Evolutionary conservation across 257 asterid genomes (phyloP).

Genomic region (Jacaranda mimosifolia): DNA sequence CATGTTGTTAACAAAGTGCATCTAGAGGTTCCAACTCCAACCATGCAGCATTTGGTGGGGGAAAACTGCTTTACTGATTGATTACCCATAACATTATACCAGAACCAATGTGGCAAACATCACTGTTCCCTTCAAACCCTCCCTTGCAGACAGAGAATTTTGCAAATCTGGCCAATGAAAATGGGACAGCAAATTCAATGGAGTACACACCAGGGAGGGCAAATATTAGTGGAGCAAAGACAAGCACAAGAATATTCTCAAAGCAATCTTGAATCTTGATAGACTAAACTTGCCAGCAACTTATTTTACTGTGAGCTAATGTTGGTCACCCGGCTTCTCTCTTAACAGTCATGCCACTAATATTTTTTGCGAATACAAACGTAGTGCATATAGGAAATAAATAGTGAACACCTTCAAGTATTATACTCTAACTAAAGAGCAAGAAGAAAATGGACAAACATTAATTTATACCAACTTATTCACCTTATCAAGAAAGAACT

Average conservation of each 20-base stretch:
- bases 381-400: slow-evolving; percentile 3
- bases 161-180: slow-evolving; percentile 10
- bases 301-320: slow-evolving; percentile 16
- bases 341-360: slow-evolving; percentile 7
- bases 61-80: background rate
- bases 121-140: slow-evolving; percentile 14
- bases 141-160: background rate
- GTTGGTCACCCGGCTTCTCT: slow-evolving; percentile 26
- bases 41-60: slow-evolving; percentile 18
- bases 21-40: background rate
- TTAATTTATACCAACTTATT: too few species aligned
- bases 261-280: slow-evolving; percentile 12
- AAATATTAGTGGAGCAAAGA: slow-evolving; percentile 1
- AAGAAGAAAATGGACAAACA: background rate
- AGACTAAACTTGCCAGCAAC: slow-evolving; percentile 22
- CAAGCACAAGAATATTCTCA: background rate
- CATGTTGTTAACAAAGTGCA: background rate
- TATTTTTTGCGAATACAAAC: slow-evolving; percentile 1
- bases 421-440: slow-evolving; percentile 13
- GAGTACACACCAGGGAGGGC: background rate
- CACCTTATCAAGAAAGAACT: slow-evolving; percentile 78
- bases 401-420: slow-evolving; percentile 21
- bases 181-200: background rate
- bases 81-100: slow-evolving; percentile 13
- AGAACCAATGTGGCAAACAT: background rate